phyloP scores from a whole-genome alignment of 1,284 basidiomycete species.

The Neonothopanus nambi region DNA sequence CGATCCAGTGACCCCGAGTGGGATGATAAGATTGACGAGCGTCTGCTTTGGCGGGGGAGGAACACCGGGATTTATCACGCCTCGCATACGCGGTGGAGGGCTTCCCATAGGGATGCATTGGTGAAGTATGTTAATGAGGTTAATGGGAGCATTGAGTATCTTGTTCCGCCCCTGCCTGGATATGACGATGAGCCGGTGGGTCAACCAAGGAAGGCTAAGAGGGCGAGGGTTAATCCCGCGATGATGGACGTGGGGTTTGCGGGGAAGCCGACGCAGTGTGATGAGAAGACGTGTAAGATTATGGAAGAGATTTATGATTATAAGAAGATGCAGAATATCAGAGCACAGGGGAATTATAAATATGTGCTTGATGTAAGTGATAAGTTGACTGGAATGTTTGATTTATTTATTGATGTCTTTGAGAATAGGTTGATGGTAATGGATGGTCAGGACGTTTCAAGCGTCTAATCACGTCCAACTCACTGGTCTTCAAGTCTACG shows the following conservation, averaged over 20 bases:
- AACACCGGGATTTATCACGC: slow-evolving; percentile 63
- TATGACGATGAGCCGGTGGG: slow-evolving; percentile 40
- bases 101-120: slow-evolving; percentile 45
- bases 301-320: slow-evolving; percentile 50
- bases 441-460: slow-evolving; percentile 73
- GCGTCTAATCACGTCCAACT: slow-evolving; percentile 60
- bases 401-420: not conserved
- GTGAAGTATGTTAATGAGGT: slow-evolving; percentile 37
- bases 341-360: slow-evolving; percentile 60
- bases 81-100: slow-evolving; percentile 45
- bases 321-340: slow-evolving; percentile 38
- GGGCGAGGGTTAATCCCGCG: slow-evolving; percentile 44
- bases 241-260: slow-evolving; percentile 63
- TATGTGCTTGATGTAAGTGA: slow-evolving; percentile 63
- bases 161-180: slow-evolving; percentile 17
- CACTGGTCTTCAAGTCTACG: slow-evolving; percentile 66
- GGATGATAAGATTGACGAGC: slow-evolving; percentile 52
- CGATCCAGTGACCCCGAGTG: slow-evolving; percentile 49
- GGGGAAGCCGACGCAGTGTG: slow-evolving; percentile 49
- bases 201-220: slow-evolving; percentile 32
- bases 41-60: slow-evolving; percentile 64
- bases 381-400: not conserved
- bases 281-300: slow-evolving; percentile 34
- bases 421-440: slow-evolving; percentile 60
- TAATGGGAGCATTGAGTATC: slow-evolving; percentile 31